Conservation (phyloP, 768 basidiomycete genomes). For the Filobasidium wieringae region DNA sequence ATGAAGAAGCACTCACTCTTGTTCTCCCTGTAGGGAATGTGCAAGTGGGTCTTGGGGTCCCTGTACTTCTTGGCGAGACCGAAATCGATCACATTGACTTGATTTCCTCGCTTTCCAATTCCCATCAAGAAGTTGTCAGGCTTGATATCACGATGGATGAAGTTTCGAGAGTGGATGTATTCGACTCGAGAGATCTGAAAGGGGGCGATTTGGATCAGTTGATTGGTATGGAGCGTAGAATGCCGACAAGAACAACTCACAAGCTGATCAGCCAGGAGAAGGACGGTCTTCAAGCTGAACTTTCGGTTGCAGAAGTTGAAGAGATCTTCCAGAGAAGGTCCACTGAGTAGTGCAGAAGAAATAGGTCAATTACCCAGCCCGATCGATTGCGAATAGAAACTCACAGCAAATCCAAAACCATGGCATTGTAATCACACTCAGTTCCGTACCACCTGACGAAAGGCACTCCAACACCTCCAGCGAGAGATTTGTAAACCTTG, state of each 20-base stretch:
- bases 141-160: slow-evolving; percentile 94
- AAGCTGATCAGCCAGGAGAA: slow-evolving; percentile 86
- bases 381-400: slow-evolving; percentile 10
- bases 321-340: slow-evolving; percentile 42
- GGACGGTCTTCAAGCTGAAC: slow-evolving; percentile 87
- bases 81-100: slow-evolving; percentile 66
- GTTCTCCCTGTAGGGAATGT: slow-evolving; percentile 99
- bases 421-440: slow-evolving; percentile 98
- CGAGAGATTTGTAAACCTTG: slow-evolving; percentile 81
- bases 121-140: slow-evolving; percentile 99
- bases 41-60: slow-evolving; percentile 98
- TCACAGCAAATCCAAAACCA: slow-evolving; percentile 87
- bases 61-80: slow-evolving; percentile 98
- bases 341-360: slow-evolving; percentile 12
- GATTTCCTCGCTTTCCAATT: slow-evolving; percentile 97
- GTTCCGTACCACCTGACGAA: slow-evolving; percentile 87
- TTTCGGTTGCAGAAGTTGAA: slow-evolving; percentile 58
- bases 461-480: slow-evolving; percentile 77
- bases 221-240: not conserved
- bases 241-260: slow-evolving; percentile 45
- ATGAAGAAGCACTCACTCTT: slow-evolving; percentile 81
- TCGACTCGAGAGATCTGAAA: slow-evolving; percentile 81
- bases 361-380: slow-evolving; percentile 1
- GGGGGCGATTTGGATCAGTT: slow-evolving; percentile 15
- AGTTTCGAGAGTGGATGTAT: slow-evolving; percentile 88